Evolutionary conservation across 2,329 filamentous ascomycete species (phyloP), one percentile per base, ranked within the genome.

Genomic region (Trichoderma hamatum): DNA sequence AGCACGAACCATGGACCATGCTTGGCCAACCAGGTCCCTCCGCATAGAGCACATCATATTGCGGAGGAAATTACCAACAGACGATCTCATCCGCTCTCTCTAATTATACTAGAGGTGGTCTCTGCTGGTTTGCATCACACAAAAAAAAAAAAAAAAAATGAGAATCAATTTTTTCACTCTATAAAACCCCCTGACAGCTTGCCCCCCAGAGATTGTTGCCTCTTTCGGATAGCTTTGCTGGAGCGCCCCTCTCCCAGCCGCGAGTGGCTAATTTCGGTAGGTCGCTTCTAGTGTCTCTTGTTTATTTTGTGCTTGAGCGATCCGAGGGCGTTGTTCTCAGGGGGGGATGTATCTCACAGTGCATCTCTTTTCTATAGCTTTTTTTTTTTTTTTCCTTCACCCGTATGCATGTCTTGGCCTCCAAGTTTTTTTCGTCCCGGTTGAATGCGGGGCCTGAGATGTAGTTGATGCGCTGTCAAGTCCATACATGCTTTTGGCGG

Each of bases 311-410:
- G 59, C 62, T 36, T 65, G 62, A 56, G 19, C 26, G 36, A 56
- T 51, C 46, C 63, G 58, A 36, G 63, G 54, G 63, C 63, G 54
- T 39, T 26, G 36, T 67, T 68, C 65, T 68, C 65, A 68, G 65
- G 65, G 56, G 56, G 26, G 26, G 14, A 68, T 54, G 65, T 68
- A 68, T 68, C 65, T 61, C 65, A 68, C 65, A 68, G 65, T 68
- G 65, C 56, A 61, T 10, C 61, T 19, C 14, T 6, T 36, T 21
- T 11, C 28, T 24, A 7, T 51, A 1, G 1, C 13, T 21, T 16
- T 19, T 16, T 21, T 34, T 32, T 9, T 26, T 19, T 28, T 24
- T 21, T 36, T 9, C 3, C 24, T 19, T 21, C 34, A 5, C 28
- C 30, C 4, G 28, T 51, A 26, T 16, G 34, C 19, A 14, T 13